These are phyloP conservation scores for Aegilops tauschii DNA, from an alignment of 176 grass and related monocot genomes.

Conservation along the genomic window DNA sequence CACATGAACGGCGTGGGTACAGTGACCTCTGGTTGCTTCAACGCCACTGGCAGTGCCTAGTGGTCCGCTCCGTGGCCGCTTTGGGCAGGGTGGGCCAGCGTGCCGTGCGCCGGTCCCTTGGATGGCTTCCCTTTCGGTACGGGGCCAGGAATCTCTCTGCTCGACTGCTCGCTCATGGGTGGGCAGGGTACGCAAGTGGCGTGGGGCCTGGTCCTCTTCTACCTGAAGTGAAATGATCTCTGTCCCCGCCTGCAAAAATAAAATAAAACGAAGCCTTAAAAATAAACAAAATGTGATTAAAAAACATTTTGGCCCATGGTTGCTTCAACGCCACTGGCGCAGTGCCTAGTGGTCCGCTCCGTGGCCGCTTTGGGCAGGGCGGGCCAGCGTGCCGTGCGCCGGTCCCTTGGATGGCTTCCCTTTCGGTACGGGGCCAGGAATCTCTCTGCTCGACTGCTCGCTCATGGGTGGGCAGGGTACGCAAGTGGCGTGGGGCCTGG, in stretches of 20 bases:
- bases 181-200: no score
- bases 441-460: neutral
- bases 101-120: neutral
- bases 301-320: slow-evolving; percentile 45
- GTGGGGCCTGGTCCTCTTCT: neutral
- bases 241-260: no score
- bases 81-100: neutral
- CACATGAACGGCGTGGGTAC: neutral
- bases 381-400: neutral
- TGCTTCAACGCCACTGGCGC: neutral
- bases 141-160: neutral
- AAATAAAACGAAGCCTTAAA: no score
- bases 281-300: no score
- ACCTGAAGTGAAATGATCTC: neutral
- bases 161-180: neutral
- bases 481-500: neutral
- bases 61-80: neutral
- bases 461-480: no score
- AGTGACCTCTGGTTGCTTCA: neutral
- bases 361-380: neutral
- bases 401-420: neutral
- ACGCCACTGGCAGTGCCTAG: neutral
- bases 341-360: neutral
- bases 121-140: neutral
- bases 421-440: neutral